A percentile compares a stretch with the other conserved stretches of the same genome.
Evolutionary conservation across 495 filamentous ascomycete species (phyloP).

Genomic region (Lophium mytilinum): DNA sequence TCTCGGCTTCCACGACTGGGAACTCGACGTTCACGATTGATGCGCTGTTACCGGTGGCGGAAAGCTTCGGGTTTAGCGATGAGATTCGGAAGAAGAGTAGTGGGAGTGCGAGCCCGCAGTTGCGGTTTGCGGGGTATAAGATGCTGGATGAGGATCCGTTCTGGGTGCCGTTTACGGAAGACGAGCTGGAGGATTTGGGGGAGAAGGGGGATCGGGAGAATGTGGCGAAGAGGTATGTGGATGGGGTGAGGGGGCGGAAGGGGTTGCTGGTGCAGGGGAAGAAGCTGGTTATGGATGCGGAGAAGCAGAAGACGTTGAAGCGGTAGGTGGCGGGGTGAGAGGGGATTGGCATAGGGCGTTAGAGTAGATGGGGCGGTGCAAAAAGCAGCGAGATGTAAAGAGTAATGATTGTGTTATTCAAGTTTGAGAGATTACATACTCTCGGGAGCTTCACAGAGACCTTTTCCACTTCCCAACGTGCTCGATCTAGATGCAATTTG

Average conservation of each 20-base stretch:
- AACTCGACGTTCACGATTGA: slow-evolving; percentile 93
- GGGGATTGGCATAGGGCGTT: no score
- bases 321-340: slow-evolving; percentile 40
- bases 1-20: slow-evolving; percentile 39
- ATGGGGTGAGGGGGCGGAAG: slow-evolving; percentile 74
- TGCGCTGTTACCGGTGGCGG: slow-evolving; percentile 77
- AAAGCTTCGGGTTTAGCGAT: slow-evolving; percentile 91
- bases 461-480: no score
- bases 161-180: slow-evolving; percentile 95
- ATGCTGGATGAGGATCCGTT: slow-evolving; percentile 88
- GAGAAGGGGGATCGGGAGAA: slow-evolving; percentile 90
- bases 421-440: no score
- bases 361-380: no score
- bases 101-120: slow-evolving; percentile 81
- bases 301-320: slow-evolving; percentile 99
- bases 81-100: slow-evolving; percentile 93
- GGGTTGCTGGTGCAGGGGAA: slow-evolving; percentile 74
- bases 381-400: no score
- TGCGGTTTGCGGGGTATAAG: slow-evolving; percentile 89
- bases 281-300: slow-evolving; percentile 75
- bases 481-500: no score
- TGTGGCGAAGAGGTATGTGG: slow-evolving; percentile 93
- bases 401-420: no score
- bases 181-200: slow-evolving; percentile 92
- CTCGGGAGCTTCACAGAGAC: no score